phyloP scores from a whole-genome alignment of 495 filamentous ascomycete species.

The Aspergillus bridgeri region DNA sequence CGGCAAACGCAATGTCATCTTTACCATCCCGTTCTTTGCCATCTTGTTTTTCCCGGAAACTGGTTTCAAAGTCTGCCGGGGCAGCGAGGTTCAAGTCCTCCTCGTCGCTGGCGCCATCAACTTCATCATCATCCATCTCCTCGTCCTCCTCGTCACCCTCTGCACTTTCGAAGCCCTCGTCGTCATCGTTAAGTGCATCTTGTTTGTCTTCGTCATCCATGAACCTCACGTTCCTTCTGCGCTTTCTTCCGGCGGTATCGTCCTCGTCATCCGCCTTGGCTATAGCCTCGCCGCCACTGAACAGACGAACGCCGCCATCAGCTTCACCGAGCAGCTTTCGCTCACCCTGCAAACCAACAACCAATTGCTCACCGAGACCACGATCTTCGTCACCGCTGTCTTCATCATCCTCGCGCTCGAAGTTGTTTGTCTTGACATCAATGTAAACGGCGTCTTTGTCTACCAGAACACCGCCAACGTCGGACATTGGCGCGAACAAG shows the following conservation, averaged over 20 bases:
- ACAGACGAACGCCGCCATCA: conserved; percentile 76
- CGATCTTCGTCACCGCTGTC: conserved; percentile 59
- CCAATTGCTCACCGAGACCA: conserved; percentile 88
- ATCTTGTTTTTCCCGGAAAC: conserved; percentile 44
- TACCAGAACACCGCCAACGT: conserved; percentile 85
- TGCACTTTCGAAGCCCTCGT: conserved; percentile 61
- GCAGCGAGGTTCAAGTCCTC: conserved; percentile 43
- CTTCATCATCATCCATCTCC: conserved; percentile 30
- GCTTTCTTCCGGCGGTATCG: conserved; percentile 65
- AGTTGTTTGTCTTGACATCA: conserved; percentile 70
- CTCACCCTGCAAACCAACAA: conserved; percentile 83
- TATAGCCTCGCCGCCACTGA: conserved; percentile 70
- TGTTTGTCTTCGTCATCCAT: conserved; percentile 54
- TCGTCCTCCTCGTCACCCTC: conserved; percentile 54
- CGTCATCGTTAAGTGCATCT: conserved; percentile 50
- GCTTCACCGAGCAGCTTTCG: conserved; percentile 77
- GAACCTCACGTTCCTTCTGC: conserved; percentile 61
- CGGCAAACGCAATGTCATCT: conserved; percentile 79
- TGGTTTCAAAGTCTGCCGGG: conserved; percentile 38
- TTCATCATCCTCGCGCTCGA: conserved; percentile 61
- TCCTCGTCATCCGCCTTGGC: conserved; percentile 57
- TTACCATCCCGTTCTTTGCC: conserved; percentile 43
- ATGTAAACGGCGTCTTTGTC: conserved; percentile 81
- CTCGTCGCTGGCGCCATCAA: conserved; percentile 29
- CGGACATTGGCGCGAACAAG: conserved; percentile 95